Base-by-base conservation (phyloP, 176 grass and related monocot genomes). In the Triticum monococcum region DNA sequence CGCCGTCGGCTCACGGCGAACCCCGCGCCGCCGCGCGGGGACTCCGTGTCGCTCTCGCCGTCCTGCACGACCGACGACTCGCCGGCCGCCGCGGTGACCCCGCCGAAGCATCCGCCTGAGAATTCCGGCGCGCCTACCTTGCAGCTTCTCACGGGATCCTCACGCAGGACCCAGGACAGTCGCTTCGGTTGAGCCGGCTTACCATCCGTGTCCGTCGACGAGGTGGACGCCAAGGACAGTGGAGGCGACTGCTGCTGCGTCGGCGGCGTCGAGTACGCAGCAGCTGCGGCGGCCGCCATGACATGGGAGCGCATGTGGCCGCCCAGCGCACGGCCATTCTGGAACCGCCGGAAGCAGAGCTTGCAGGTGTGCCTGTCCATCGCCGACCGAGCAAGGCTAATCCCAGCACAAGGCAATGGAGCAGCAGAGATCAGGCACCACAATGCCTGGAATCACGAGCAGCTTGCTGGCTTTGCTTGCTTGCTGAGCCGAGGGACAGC, bases 271-370 rank as follows among this genome's bases (percentile, higher is more conserved):
- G 79, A 31, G 80, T 79, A 81, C n/a, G 40, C 67, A 4, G 87
- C 38, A 7, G 40, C 74, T 0, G 50, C 50, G 7, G 46, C 46
- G 2, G 33, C 76, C 24, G 80, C 72, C 89, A 92, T 86, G 84
- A 95, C 91, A 46, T 98, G 96, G 79, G 97, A 99, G 35, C 97
- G 94, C 97, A 99, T 99, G 89, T 99, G 97, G 35, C 97, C 94
- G 43, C 97, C 96, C 23, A 98, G 90, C 2, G 93, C 96, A 14
- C 90, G 91, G 84, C 93, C 93, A 63, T 95, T 98, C 48, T 89
- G 85, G 92, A 98, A 99, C 67, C 89, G 85, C 68, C 97, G 92
- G 87, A 89, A 94, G 82, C 97, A 96, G 70, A 96, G 90, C 90
- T 89, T 96, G 90, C 97, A 99, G 64, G 86, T 84, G 87, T 99